These are phyloP conservation scores for Pleurotus pulmonarius DNA, from an alignment of 768 basidiomycete genomes.

Conservation along the genomic window DNA sequence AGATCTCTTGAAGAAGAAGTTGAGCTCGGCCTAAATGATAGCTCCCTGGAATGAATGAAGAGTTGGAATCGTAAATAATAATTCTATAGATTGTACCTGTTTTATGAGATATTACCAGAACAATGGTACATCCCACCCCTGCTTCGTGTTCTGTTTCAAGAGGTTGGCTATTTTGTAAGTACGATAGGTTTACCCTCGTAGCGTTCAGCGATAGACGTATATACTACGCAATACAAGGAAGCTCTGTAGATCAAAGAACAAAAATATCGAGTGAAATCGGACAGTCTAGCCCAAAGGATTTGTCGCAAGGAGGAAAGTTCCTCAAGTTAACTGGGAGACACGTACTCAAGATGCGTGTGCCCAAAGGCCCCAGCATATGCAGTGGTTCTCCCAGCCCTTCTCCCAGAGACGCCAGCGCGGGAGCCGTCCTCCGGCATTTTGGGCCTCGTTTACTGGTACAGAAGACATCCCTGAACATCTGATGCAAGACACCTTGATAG, in stretches of 20 bases:
- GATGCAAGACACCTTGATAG: constrained; percentile 43
- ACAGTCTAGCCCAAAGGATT: too few species aligned
- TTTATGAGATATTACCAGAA: too few species aligned
- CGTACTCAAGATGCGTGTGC: constrained; percentile 7
- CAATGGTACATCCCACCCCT: too few species aligned
- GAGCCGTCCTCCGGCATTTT: constrained; percentile 24
- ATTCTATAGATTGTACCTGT: too few species aligned
- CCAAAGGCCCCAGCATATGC: constrained; percentile 76
- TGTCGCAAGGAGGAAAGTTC: too few species aligned
- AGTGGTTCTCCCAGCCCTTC: constrained; percentile 52
- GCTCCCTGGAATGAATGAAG: too few species aligned
- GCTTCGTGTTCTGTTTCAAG: too few species aligned
- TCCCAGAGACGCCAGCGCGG: constrained; percentile 62
- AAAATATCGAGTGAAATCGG: too few species aligned
- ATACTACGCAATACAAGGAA: background rate
- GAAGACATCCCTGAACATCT: constrained; percentile 63
- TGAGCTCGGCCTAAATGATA: constrained; percentile 39
- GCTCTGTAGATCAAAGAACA: background rate
- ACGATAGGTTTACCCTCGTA: too few species aligned
- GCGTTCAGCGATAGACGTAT: background rate
- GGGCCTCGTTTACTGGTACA: constrained; percentile 26
- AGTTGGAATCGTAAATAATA: too few species aligned
- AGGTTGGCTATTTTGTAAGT: too few species aligned
- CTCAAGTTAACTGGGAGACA: too few species aligned
- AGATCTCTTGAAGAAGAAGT: constrained; percentile 67